Evolutionary conservation across 2,329 filamentous ascomycete genomes (phyloP).

Genomic region (Fusarium robinianum): DNA sequence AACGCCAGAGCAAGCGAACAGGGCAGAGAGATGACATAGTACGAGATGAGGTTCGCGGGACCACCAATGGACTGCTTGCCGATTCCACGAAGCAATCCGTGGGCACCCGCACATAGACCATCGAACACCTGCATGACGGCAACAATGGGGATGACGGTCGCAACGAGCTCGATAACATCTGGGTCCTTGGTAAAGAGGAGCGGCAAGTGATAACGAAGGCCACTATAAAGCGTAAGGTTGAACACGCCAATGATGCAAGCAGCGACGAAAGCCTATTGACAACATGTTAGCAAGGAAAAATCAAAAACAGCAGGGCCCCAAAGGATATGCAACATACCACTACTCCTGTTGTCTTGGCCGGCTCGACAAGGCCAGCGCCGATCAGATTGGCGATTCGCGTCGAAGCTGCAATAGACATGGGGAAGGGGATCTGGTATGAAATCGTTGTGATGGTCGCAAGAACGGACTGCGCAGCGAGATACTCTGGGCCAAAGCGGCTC

Average conservation of each 20-base stretch:
- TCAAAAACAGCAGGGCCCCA: background rate
- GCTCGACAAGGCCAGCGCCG: conserved; percentile 78
- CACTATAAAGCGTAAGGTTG: conserved; percentile 72
- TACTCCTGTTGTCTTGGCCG: conserved; percentile 78
- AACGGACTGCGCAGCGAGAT: conserved; percentile 86
- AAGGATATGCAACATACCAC: conserved; percentile 57
- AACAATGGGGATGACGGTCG: conserved; percentile 74
- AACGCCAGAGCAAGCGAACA: conserved; percentile 81
- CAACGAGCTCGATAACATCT: conserved; percentile 70
- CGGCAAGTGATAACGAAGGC: conserved; percentile 74
- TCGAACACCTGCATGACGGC: conserved; percentile 92
- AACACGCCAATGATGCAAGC: conserved; percentile 74
- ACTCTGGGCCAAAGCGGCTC: conserved; percentile 76
- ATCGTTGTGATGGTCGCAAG: conserved; percentile 77
- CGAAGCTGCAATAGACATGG: conserved; percentile 83
- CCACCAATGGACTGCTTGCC: conserved; percentile 89
- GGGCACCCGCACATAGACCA: conserved; percentile 75
- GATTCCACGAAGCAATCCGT: conserved; percentile 83
- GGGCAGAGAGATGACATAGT: conserved; percentile 85
- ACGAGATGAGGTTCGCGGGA: conserved; percentile 83
- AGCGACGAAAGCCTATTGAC: conserved; percentile 59
- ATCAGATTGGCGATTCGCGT: conserved; percentile 92
- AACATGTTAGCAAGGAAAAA: conserved; percentile 4
- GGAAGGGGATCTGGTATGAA: conserved; percentile 91
- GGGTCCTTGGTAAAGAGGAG: conserved; percentile 76